A percentile compares a stretch with the other conserved stretches of the same genome.
These are phyloP conservation scores for Suhomyces panamericanus DNA, from an alignment of 1,139 yeast genomes.

Conservation along the genomic window DNA sequence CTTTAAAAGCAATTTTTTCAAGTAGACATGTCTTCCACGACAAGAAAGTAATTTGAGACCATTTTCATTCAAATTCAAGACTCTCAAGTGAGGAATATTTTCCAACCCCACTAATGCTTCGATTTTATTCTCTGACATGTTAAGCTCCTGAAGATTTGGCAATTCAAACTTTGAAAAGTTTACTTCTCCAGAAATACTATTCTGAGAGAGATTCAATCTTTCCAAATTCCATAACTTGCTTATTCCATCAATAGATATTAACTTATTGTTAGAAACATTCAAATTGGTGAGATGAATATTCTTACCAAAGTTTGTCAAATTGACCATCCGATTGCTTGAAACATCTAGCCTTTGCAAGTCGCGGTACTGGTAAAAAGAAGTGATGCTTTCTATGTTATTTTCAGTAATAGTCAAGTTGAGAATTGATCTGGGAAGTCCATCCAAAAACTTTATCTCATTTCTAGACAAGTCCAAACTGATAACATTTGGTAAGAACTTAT, in stretches of 20 bases:
- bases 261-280: slow-evolving; percentile 32
- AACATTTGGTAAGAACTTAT: slow-evolving; percentile 46
- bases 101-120: slow-evolving; percentile 37
- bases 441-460: slow-evolving; percentile 45
- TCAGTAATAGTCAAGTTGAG: slow-evolving; percentile 38
- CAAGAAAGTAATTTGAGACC: slow-evolving; percentile 28
- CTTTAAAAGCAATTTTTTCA: slow-evolving; percentile 48
- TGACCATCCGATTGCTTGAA: slow-evolving; percentile 37
- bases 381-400: slow-evolving; percentile 43
- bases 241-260: slow-evolving; percentile 41
- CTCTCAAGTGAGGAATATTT: slow-evolving; percentile 33
- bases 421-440: slow-evolving; percentile 46
- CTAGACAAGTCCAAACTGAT: slow-evolving; percentile 38
- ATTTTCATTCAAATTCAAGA: slow-evolving; percentile 49
- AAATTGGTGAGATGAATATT: slow-evolving; percentile 43
- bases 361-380: slow-evolving; percentile 40
- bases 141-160: slow-evolving; percentile 45
- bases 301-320: slow-evolving; percentile 30
- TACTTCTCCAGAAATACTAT: slow-evolving; percentile 39
- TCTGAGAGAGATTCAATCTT: slow-evolving; percentile 43
- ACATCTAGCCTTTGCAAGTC: slow-evolving; percentile 49
- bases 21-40: slow-evolving; percentile 24
- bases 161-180: slow-evolving; percentile 39
- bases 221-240: slow-evolving; percentile 40
- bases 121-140: slow-evolving; percentile 45